phyloP scores from a whole-genome alignment of 2,329 filamentous ascomycete species.

The Xylaria sp. region DNA sequence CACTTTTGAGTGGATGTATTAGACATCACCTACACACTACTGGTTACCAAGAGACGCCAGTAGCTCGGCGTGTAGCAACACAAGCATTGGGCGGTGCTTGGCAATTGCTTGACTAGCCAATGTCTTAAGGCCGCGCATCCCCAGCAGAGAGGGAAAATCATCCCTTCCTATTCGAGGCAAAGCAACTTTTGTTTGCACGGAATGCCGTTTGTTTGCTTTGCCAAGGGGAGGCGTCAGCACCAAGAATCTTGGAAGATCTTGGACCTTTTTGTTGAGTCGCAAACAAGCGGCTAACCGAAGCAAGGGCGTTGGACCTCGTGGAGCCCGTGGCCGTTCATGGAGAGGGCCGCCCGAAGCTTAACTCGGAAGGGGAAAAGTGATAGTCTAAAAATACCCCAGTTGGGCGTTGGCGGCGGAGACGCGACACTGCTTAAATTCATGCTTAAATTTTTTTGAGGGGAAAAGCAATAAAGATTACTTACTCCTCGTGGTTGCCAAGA shows the following conservation, averaged over 20 bases:
- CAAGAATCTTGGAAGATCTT: slow-evolving; percentile 23
- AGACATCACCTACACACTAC: slow-evolving; percentile 22
- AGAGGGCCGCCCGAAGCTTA: slow-evolving; percentile 30
- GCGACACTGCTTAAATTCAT: slow-evolving; percentile 48
- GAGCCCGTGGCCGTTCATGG: slow-evolving; percentile 27
- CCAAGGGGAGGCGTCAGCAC: slow-evolving; percentile 28
- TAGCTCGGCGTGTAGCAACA: slow-evolving; percentile 29
- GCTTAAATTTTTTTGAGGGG: slow-evolving; percentile 45
- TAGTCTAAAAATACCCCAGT: slow-evolving; percentile 36
- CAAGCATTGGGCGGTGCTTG: slow-evolving; percentile 33
- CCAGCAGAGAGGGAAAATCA: neutral
- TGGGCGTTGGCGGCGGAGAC: slow-evolving; percentile 27
- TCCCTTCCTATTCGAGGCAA: slow-evolving; percentile 22
- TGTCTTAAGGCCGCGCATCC: slow-evolving; percentile 16
- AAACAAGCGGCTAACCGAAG: slow-evolving; percentile 27
- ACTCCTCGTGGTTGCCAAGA: slow-evolving; percentile 47
- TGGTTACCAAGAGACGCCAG: slow-evolving; percentile 30
- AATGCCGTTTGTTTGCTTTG: slow-evolving; percentile 29
- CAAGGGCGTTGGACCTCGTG: slow-evolving; percentile 20
- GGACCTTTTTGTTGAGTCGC: slow-evolving; percentile 19
- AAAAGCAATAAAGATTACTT: slow-evolving; percentile 27
- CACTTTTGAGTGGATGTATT: slow-evolving; percentile 15
- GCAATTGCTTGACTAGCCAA: slow-evolving; percentile 31
- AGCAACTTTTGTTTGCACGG: slow-evolving; percentile 31
- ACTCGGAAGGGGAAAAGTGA: slow-evolving; percentile 29